These are phyloP conservation scores for Paracoccidioides brasiliensis DNA, from an alignment of 2,329 filamentous ascomycete genomes.

Conservation along the genomic window DNA sequence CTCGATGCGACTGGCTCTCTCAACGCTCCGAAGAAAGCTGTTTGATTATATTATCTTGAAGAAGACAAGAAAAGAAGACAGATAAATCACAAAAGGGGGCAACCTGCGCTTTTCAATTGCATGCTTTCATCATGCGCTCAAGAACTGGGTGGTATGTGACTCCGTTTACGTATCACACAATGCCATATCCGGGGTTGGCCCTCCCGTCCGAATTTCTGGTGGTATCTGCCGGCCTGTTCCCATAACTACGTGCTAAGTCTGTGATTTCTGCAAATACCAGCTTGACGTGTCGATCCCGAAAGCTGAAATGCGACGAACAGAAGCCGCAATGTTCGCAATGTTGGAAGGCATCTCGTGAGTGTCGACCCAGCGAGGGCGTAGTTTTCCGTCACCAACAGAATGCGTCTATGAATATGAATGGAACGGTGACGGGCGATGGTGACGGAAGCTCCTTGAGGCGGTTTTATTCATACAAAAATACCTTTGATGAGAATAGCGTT, in stretches of 20 bases:
- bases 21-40: too few species aligned
- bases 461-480: slow-evolving; percentile 55
- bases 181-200: too few species aligned
- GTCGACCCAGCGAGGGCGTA: slow-evolving; percentile 48
- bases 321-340: slow-evolving; percentile 50
- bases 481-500: slow-evolving; percentile 46
- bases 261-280: slow-evolving; percentile 15
- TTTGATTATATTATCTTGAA: background rate
- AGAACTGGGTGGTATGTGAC: slow-evolving; percentile 30
- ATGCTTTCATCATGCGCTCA: slow-evolving; percentile 25
- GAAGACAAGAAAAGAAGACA: background rate
- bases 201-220: background rate
- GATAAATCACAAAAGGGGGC: background rate
- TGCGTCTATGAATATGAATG: slow-evolving; percentile 49
- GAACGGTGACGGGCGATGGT: slow-evolving; percentile 26
- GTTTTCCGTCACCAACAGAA: slow-evolving; percentile 58
- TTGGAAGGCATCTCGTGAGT: slow-evolving; percentile 46
- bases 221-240: background rate
- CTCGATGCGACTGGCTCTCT: background rate
- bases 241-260: background rate
- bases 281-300: slow-evolving; percentile 45
- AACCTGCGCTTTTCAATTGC: background rate
- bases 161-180: background rate
- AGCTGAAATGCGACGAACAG: slow-evolving; percentile 53
- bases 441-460: slow-evolving; percentile 39